These are phyloP conservation scores for Trichophyton simii DNA, from an alignment of 2,329 filamentous ascomycete genomes.

Conservation along the genomic window DNA sequence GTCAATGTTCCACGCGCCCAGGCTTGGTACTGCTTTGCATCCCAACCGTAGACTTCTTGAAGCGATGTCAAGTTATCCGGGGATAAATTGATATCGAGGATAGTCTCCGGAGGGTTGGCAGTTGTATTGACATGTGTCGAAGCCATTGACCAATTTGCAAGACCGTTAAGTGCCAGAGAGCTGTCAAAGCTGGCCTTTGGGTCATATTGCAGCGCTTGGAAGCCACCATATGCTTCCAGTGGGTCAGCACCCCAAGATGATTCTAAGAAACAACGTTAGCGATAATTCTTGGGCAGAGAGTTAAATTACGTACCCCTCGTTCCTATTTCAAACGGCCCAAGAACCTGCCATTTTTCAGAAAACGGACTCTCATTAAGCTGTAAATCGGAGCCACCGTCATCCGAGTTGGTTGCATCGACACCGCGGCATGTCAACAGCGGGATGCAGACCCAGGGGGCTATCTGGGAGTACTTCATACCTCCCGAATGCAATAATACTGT, in stretches of 20 bases:
- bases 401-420: neutral
- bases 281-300: neutral
- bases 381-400: neutral
- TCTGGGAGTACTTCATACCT: neutral
- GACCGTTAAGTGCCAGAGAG: slow-evolving; percentile 40
- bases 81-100: slow-evolving; percentile 36
- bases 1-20: slow-evolving; percentile 43
- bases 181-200: slow-evolving; percentile 34
- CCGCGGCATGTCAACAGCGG: neutral
- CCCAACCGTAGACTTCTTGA: slow-evolving; percentile 46
- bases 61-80: slow-evolving; percentile 43
- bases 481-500: neutral
- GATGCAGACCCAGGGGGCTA: neutral
- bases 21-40: slow-evolving; percentile 46
- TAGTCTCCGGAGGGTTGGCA: slow-evolving; percentile 23
- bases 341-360: slow-evolving; percentile 36
- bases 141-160: slow-evolving; percentile 36
- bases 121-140: slow-evolving; percentile 22
- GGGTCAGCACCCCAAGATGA: slow-evolving; percentile 48
- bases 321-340: slow-evolving; percentile 48
- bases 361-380: slow-evolving; percentile 10
- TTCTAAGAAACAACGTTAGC: slow-evolving; percentile 27
- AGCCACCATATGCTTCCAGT: slow-evolving; percentile 42
- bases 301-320: slow-evolving; percentile 39
- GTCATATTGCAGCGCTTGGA: slow-evolving; percentile 36